Evolutionary conservation across 2,329 filamentous ascomycete species (phyloP).

Genomic region (Chrysoporthe austroafricana): DNA sequence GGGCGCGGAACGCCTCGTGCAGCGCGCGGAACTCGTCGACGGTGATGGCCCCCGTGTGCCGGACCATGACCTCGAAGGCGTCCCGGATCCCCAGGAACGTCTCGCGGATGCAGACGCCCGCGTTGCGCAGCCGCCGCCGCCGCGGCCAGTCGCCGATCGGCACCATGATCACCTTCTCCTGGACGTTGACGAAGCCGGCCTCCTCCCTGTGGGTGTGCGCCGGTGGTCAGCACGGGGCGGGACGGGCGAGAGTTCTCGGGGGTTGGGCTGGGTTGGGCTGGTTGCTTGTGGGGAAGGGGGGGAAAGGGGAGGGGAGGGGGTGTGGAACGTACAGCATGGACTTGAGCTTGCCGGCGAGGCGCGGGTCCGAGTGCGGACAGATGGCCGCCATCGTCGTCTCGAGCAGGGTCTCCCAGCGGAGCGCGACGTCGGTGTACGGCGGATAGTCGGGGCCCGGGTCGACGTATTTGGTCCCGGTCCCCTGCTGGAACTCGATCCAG

Average conservation of each 20-base stretch:
- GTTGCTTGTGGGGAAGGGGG: background rate
- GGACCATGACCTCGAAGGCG: constrained; percentile 32
- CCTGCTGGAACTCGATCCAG: constrained; percentile 56
- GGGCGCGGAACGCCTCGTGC: constrained; percentile 38
- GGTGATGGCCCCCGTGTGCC: constrained; percentile 46
- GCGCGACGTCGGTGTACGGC: constrained; percentile 8
- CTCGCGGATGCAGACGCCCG: constrained; percentile 48
- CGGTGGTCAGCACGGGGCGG: background rate
- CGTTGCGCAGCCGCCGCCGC: constrained; percentile 42
- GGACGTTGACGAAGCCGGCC: constrained; percentile 49
- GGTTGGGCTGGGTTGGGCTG: background rate
- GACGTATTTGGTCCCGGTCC: constrained; percentile 14
- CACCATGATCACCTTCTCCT: constrained; percentile 46
- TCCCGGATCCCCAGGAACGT: constrained; percentile 42
- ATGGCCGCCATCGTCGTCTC: constrained; percentile 8
- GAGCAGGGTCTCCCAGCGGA: constrained; percentile 8
- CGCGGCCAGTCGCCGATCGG: constrained; percentile 52
- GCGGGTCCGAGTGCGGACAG: constrained; percentile 7
- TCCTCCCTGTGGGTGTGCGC: constrained; percentile 36
- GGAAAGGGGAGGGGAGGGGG: background rate
- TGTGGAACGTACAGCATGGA: constrained; percentile 1
- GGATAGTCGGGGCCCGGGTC: constrained; percentile 10
- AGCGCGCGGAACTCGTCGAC: constrained; percentile 44
- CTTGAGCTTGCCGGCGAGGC: constrained; percentile 11
- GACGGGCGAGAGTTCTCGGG: background rate